Conservation (phyloP, 306 rosid species). For the Vigna angularis region DNA sequence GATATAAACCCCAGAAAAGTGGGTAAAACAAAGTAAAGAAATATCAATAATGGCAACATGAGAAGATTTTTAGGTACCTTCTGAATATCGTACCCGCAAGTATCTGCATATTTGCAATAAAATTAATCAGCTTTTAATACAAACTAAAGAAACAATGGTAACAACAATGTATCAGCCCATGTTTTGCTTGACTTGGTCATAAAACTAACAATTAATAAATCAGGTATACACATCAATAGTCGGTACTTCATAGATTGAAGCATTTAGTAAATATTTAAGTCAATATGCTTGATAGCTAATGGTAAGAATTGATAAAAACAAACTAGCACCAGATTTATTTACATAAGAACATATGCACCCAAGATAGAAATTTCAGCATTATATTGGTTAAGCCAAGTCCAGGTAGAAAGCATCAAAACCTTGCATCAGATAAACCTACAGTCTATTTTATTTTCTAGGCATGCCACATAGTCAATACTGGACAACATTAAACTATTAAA, state of each 20-base stretch:
- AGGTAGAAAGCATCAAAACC: too few species aligned
- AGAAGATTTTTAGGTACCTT: conserved; percentile 61
- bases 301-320: conserved; percentile 16
- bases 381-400: too few species aligned
- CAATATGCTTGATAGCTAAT: not conserved
- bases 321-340: conserved; percentile 28
- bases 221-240: not conserved
- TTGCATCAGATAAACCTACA: too few species aligned
- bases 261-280: not conserved
- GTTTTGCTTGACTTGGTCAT: conserved; percentile 3
- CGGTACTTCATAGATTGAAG: not conserved
- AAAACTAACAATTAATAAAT: not conserved
- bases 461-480: too few species aligned
- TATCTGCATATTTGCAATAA: conserved; percentile 65
- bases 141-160: conserved; percentile 29
- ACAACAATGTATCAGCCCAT: conserved; percentile 18
- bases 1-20: conserved; percentile 5
- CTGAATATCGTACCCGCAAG: conserved; percentile 77
- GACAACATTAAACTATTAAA: conserved; percentile 22
- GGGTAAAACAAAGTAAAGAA: conserved; percentile 12
- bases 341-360: conserved; percentile 9
- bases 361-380: conserved; percentile 6
- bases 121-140: conserved; percentile 42
- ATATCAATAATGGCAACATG: conserved; percentile 14
- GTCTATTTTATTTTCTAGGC: too few species aligned